These are phyloP conservation scores for Boletus sp. DNA, from an alignment of 1,284 basidiomycete genomes.

Conservation along the genomic window DNA sequence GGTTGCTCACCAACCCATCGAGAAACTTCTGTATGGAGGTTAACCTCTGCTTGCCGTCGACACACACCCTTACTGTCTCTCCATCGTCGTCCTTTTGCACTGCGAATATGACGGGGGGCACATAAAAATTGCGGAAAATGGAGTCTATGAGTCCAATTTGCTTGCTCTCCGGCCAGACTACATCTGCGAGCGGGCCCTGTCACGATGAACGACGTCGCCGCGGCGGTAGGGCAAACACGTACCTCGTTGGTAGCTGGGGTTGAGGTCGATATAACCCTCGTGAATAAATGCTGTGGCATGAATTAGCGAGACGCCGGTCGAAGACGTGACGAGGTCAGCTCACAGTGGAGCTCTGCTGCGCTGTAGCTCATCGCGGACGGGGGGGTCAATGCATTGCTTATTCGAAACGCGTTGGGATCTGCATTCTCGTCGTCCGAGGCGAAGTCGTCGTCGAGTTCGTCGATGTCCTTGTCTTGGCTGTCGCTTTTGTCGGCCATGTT, in stretches of 20 bases:
- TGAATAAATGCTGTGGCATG: constrained; percentile 51
- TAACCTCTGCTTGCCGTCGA: constrained; percentile 73
- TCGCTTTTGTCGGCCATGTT: constrained; percentile 17
- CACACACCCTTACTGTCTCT: constrained; percentile 54
- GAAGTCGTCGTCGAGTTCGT: constrained; percentile 49
- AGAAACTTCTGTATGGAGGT: constrained; percentile 71
- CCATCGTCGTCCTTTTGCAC: constrained; percentile 52
- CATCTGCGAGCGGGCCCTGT: constrained; percentile 39
- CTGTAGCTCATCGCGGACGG: constrained; percentile 38
- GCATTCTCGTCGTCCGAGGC: constrained; percentile 35
- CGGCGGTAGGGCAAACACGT: constrained; percentile 7
- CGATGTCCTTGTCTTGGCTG: constrained; percentile 38
- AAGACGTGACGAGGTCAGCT: constrained; percentile 16
- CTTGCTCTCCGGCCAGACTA: constrained; percentile 69
- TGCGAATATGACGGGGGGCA: constrained; percentile 72
- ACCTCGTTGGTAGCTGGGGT: constrained; percentile 69
- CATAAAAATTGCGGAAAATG: constrained; percentile 67
- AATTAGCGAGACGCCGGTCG: constrained; percentile 3
- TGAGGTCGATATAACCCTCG: constrained; percentile 59
- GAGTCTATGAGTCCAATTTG: constrained; percentile 73
- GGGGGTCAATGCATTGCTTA: constrained; percentile 41
- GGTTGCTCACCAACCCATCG: constrained; percentile 54
- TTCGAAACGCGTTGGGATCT: constrained; percentile 44
- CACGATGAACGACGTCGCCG: background rate
- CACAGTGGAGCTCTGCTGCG: constrained; percentile 53